Evolutionary conservation across 192 early-diverging fungal genomes (phyloP).

Genomic region (Geosiphon pyriformis): DNA sequence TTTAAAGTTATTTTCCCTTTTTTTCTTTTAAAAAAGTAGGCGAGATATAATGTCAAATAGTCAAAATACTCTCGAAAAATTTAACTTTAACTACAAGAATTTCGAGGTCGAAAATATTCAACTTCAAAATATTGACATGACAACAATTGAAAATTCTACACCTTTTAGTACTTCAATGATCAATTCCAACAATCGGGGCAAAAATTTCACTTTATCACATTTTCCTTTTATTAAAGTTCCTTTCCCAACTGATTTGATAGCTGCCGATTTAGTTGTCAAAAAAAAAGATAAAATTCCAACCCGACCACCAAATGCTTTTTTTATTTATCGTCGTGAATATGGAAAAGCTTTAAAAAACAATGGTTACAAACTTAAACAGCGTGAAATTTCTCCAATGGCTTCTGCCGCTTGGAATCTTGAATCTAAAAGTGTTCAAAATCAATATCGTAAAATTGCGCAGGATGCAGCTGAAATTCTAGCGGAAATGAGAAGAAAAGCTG

Average conservation of each 20-base stretch:
- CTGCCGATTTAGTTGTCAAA: background rate
- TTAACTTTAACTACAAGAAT: too few species aligned
- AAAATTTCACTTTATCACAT: too few species aligned
- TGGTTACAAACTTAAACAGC: background rate
- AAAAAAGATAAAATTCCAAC: background rate
- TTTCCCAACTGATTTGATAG: background rate
- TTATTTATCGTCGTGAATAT: constrained; percentile 1
- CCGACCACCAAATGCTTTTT: constrained; percentile 5
- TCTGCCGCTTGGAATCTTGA: background rate
- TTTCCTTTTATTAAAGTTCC: too few species aligned
- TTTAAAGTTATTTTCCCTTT: too few species aligned
- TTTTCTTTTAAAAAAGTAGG: too few species aligned
- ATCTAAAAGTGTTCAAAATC: background rate
- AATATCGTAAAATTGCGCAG: background rate
- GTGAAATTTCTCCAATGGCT: background rate
- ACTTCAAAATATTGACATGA: too few species aligned
- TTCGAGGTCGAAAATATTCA: too few species aligned
- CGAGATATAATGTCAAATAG: too few species aligned
- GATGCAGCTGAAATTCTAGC: background rate
- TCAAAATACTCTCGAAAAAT: too few species aligned
- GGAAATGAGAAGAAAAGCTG: background rate
- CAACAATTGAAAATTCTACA: too few species aligned
- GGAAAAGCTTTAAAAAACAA: background rate
- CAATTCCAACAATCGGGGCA: too few species aligned
- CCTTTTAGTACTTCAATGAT: too few species aligned